These are phyloP conservation scores for Cyberlindnera saturnus DNA, from an alignment of 805 yeast genomes.

Conservation along the genomic window DNA sequence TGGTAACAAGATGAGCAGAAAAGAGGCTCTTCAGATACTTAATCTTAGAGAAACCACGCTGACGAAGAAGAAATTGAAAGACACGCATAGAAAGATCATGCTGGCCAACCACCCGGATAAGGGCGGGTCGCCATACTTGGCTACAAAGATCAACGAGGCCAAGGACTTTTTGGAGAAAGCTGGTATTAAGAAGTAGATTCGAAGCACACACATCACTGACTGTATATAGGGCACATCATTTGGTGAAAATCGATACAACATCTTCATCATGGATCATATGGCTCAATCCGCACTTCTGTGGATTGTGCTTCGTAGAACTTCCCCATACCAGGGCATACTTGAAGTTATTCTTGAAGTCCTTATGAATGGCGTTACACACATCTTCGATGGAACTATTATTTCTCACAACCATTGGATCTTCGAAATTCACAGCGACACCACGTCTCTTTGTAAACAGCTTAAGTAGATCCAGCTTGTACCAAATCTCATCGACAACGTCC, in stretches of 20 bases:
- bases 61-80: slow-evolving; percentile 61
- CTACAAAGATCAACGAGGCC: slow-evolving; percentile 91
- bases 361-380: slow-evolving; percentile 87
- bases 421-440: slow-evolving; percentile 74
- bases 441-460: slow-evolving; percentile 85
- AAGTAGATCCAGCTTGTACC: slow-evolving; percentile 78
- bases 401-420: slow-evolving; percentile 89
- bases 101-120: slow-evolving; percentile 89
- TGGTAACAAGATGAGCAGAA: slow-evolving; percentile 83
- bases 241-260: slow-evolving; percentile 86
- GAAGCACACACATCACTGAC: not conserved
- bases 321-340: slow-evolving; percentile 98
- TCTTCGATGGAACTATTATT: slow-evolving; percentile 71
- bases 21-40: slow-evolving; percentile 82
- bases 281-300: slow-evolving; percentile 89
- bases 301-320: slow-evolving; percentile 87
- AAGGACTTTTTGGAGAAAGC: slow-evolving; percentile 68
- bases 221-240: slow-evolving; percentile 32
- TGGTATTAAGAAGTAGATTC: slow-evolving; percentile 21
- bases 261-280: slow-evolving; percentile 89
- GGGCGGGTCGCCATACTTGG: slow-evolving; percentile 87
- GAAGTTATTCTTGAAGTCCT: slow-evolving; percentile 87
- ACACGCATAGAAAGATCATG: slow-evolving; percentile 80
- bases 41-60: slow-evolving; percentile 64
- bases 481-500: slow-evolving; percentile 86